These are phyloP conservation scores for Epichloe typhina DNA, from an alignment of 2,329 filamentous ascomycete species.

Conservation along the genomic window DNA sequence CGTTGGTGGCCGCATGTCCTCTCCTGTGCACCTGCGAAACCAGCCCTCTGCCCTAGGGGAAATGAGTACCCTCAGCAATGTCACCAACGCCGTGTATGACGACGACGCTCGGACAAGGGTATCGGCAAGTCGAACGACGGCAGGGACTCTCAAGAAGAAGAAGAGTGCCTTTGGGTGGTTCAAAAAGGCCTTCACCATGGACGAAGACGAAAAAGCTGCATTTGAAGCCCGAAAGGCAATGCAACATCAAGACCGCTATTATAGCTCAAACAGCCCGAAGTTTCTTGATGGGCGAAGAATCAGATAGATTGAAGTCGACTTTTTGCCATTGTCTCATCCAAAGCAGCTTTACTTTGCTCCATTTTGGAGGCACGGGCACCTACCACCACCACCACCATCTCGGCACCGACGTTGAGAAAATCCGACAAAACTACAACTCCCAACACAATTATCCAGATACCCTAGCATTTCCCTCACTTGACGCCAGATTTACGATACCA, in stretches of 20 bases:
- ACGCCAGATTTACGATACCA: background rate
- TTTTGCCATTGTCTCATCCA: no score
- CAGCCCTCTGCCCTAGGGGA: constrained; percentile 38
- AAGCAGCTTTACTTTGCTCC: no score
- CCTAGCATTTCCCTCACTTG: background rate
- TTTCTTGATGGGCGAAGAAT: constrained; percentile 44
- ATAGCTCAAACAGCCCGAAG: constrained; percentile 35
- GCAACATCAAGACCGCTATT: constrained; percentile 33
- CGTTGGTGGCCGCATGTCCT: constrained; percentile 21
- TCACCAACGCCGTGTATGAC: constrained; percentile 33
- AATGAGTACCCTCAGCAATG: constrained; percentile 45
- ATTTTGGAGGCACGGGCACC: no score
- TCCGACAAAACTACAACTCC: background rate
- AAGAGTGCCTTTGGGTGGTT: constrained; percentile 55
- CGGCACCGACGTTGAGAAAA: background rate
- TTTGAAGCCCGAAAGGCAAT: constrained; percentile 43
- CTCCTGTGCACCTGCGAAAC: constrained; percentile 29
- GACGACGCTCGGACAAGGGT: constrained; percentile 17
- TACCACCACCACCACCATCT: background rate
- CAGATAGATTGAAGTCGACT: constrained; percentile 6
- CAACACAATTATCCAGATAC: background rate
- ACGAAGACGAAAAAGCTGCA: constrained; percentile 47
- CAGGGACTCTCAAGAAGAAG: constrained; percentile 47
- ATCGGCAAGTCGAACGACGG: constrained; percentile 16
- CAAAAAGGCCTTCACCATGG: constrained; percentile 55